Evolutionary conservation across 805 yeast species (phyloP).

Genomic region (Saccharomycodes ludwigii): DNA sequence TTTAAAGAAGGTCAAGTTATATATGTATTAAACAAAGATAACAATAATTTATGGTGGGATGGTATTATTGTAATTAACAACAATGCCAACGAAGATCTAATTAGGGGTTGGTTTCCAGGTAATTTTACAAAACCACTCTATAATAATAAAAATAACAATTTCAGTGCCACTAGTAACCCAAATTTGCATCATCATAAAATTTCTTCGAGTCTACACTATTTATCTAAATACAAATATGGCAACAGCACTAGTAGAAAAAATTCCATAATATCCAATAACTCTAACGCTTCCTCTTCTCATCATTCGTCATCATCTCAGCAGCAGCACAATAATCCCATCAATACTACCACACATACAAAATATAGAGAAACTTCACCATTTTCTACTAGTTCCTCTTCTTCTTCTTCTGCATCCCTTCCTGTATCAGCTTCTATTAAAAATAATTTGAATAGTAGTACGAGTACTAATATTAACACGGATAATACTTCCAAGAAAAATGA

Average conservation of each 20-base stretch:
- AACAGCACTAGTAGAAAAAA: constrained; percentile 11
- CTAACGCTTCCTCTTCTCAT: too few relatives aligned
- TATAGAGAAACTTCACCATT: not conserved
- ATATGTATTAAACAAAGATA: constrained; percentile 49
- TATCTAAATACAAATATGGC: constrained; percentile 1
- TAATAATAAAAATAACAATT: constrained; percentile 14
- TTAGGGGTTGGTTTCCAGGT: constrained; percentile 81
- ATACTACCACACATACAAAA: not conserved
- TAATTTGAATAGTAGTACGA: not conserved
- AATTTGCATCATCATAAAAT: too few relatives aligned
- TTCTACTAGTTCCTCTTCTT: constrained; percentile 35
- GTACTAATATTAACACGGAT: not conserved
- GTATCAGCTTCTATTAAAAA: constrained; percentile 16
- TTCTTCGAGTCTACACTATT: constrained; percentile 11
- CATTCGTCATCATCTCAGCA: too few relatives aligned
- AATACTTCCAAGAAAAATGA: constrained; percentile 1
- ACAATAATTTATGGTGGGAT: constrained; percentile 76
- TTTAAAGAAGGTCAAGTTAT: constrained; percentile 51
- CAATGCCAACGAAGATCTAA: constrained; percentile 27
- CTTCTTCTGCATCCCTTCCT: constrained; percentile 9
- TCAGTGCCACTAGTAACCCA: constrained; percentile 23
- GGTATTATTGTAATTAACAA: constrained; percentile 35
- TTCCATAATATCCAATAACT: constrained; percentile 33
- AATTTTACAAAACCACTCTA: constrained; percentile 37
- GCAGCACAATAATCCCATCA: not conserved